Conservation (phyloP, 371 early-diverging fungal species). For the Haplosporangium sp. region DNA sequence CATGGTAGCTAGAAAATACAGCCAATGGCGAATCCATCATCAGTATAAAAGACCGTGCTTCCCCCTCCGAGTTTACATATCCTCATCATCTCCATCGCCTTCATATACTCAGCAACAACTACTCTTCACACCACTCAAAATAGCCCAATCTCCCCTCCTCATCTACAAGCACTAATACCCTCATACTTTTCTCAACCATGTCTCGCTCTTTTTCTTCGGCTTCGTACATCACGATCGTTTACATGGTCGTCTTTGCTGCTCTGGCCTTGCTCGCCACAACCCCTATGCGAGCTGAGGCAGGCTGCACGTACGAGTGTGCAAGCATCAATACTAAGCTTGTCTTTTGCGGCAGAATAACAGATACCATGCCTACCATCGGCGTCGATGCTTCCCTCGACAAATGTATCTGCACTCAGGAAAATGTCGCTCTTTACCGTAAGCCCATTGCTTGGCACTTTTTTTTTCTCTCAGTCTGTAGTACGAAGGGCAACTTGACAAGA, state of each 20-base stretch:
- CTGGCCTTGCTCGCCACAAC: conserved; percentile 21
- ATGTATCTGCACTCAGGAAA: conserved; percentile 33
- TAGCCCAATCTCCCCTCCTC: too few species aligned
- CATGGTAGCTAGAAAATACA: too few species aligned
- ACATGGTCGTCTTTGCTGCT: conserved; percentile 13
- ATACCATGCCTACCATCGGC: conserved; percentile 35
- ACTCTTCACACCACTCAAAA: too few species aligned
- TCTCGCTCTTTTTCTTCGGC: conserved; percentile 13
- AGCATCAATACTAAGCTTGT: conserved; percentile 21
- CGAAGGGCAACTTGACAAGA: too few species aligned
- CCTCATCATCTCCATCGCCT: too few species aligned
- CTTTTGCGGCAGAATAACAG: conserved; percentile 20
- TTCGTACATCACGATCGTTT: conserved; percentile 6
- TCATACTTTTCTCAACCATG: conserved; percentile 17
- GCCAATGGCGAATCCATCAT: too few species aligned
- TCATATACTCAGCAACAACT: too few species aligned
- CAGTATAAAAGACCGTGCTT: too few species aligned
- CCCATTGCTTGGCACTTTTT: not conserved
- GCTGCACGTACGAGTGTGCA: conserved; percentile 22
- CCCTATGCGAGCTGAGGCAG: conserved; percentile 23
- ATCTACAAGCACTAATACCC: too few species aligned
- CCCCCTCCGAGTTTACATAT: too few species aligned
- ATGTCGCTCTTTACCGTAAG: conserved; percentile 29
- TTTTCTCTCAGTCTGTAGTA: too few species aligned
- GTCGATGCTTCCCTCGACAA: conserved; percentile 21